These are phyloP conservation scores for Blastobotrys mokoenaii DNA, from an alignment of 805 yeast genomes.

Conservation along the genomic window DNA sequence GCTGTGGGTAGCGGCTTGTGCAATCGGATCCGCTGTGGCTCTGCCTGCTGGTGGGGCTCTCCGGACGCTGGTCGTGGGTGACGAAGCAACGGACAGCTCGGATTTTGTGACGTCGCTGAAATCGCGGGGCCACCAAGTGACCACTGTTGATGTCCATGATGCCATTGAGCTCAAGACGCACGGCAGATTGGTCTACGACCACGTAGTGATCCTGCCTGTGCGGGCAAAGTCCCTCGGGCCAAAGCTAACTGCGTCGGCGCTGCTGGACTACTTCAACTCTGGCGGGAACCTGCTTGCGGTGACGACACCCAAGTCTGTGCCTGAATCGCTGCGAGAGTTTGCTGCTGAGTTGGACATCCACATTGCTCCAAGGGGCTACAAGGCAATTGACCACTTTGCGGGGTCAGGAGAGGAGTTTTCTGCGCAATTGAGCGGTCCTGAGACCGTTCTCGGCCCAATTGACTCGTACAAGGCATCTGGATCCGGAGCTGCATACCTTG, in stretches of 20 bases:
- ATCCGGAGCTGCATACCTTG: slow-evolving; percentile 58
- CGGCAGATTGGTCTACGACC: slow-evolving; percentile 43
- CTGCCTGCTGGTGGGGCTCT: slow-evolving; percentile 12
- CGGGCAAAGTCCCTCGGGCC: slow-evolving; percentile 34
- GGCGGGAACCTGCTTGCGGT: slow-evolving; percentile 74
- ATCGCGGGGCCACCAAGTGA: slow-evolving; percentile 28
- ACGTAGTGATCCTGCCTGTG: slow-evolving; percentile 52
- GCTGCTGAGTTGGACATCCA: slow-evolving; percentile 74
- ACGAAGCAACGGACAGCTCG: slow-evolving; percentile 16
- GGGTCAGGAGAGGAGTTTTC: too few relatives aligned
- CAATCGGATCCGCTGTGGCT: background rate
- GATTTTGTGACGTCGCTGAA: slow-evolving; percentile 19
- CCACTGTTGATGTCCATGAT: slow-evolving; percentile 27
- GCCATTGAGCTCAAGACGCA: slow-evolving; percentile 31
- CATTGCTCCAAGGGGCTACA: slow-evolving; percentile 70
- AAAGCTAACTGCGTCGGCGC: slow-evolving; percentile 35
- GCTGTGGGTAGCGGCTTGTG: too few relatives aligned
- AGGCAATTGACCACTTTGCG: slow-evolving; percentile 57
- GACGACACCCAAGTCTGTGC: slow-evolving; percentile 41
- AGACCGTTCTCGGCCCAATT: background rate
- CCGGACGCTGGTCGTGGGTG: slow-evolving; percentile 27
- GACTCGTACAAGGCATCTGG: background rate
- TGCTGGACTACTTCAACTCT: slow-evolving; percentile 51
- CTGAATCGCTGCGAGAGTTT: slow-evolving; percentile 57
- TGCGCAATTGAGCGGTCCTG: background rate